These are phyloP conservation scores for Fusarium nisikadoi DNA, from an alignment of 2,329 filamentous ascomycete species.

Conservation along the genomic window DNA sequence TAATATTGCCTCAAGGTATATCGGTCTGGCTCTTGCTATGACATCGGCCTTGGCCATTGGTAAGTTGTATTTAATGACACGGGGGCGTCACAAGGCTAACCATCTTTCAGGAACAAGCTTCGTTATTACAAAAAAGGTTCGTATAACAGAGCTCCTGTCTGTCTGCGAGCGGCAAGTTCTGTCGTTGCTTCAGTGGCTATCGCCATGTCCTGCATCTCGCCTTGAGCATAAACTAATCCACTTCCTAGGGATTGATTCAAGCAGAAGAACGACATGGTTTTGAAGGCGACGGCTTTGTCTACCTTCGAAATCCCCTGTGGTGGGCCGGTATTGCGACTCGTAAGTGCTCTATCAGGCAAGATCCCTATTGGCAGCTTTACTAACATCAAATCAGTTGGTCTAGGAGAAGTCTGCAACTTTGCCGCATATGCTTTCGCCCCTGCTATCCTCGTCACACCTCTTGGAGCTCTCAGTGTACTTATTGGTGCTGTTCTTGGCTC, in stretches of 20 bases:
- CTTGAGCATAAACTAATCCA: conserved; percentile 20
- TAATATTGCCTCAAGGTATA: conserved; percentile 66
- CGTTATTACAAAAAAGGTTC: conserved; percentile 98
- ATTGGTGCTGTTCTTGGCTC: conserved; percentile 95
- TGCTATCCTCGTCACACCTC: conserved; percentile 95
- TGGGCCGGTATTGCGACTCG: conserved; percentile 93
- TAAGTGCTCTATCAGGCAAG: conserved; percentile 60
- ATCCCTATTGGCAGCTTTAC: background rate
- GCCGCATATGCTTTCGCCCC: conserved; percentile 98
- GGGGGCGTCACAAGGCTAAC: conserved; percentile 31
- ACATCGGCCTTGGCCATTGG: conserved; percentile 80
- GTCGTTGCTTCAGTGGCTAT: background rate
- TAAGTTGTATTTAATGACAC: conserved; percentile 53
- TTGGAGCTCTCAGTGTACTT: conserved; percentile 92
- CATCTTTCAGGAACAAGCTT: conserved; percentile 82
- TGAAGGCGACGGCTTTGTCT: conserved; percentile 94
- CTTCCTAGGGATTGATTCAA: conserved; percentile 81
- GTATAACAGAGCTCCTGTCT: conserved; percentile 11
- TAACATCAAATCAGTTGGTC: conserved; percentile 71
- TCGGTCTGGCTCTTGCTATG: conserved; percentile 80
- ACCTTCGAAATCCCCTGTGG: conserved; percentile 95
- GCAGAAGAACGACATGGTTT: conserved; percentile 93
- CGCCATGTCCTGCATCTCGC: background rate
- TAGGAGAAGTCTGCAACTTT: conserved; percentile 97
- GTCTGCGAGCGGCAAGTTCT: background rate